A percentile compares a stretch with the other conserved stretches of the same genome.
phyloP scores from a whole-genome alignment of 2,329 filamentous ascomycete species.

The Seiridium cupressi region DNA sequence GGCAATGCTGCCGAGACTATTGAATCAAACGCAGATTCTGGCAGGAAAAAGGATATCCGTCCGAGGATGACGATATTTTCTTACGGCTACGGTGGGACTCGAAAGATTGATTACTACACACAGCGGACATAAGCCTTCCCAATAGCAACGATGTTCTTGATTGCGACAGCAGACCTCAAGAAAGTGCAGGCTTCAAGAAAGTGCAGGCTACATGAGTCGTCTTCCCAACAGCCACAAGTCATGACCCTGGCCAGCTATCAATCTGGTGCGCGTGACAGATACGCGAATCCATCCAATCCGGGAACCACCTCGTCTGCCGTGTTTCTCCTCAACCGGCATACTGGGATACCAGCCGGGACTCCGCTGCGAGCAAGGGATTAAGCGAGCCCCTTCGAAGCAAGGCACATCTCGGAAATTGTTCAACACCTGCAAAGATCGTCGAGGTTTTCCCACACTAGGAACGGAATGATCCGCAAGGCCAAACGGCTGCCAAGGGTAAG shows the following conservation, averaged over 20 bases:
- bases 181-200: too few relatives aligned
- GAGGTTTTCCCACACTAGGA: not conserved
- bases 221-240: not conserved
- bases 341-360: not conserved
- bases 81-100: not conserved
- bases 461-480: not conserved
- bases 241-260: not conserved
- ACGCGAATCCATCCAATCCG: not conserved
- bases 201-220: not conserved
- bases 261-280: not conserved
- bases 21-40: too few relatives aligned
- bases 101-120: not conserved
- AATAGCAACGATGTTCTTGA: too few relatives aligned
- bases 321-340: not conserved
- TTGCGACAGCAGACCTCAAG: too few relatives aligned
- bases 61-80: too few relatives aligned
- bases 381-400: too few relatives aligned
- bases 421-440: slow-evolving; percentile 1
- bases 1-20: not conserved
- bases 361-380: not conserved
- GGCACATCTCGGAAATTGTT: slow-evolving; percentile 1
- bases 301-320: not conserved
- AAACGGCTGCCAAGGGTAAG: not conserved
- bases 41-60: too few relatives aligned
- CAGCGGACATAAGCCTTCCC: not conserved